Base-by-base conservation (phyloP, 2,329 filamentous ascomycete genomes). In the Sclerotinia borealis region DNA sequence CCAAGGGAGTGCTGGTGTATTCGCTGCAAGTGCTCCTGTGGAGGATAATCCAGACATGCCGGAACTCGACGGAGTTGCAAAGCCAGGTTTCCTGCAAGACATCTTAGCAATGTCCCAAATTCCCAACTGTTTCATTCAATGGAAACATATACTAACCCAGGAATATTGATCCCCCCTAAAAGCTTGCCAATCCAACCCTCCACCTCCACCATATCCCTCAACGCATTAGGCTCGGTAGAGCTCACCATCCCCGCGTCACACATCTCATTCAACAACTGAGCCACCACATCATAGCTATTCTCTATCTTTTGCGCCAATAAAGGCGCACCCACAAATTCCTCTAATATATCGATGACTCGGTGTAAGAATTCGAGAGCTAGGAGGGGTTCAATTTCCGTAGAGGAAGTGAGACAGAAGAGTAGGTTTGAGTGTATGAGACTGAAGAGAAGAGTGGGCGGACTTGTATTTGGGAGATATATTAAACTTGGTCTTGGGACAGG, bases 341-440 rank as follows among this genome's bases (percentile, higher is more conserved):
- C 93, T 39, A 99, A 84, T 15, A 90, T 88, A 80, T 99, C 95
- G 73, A 96, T 86, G 36, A 96, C 84, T 68, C 95, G 89, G 80
- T 98, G 93, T 45, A 99, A 83, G 76, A 98, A 98, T 77, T 98
- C 93, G 68, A 98, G 87, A 45, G 92, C 88, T 6, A 96, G 85
- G 9, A 99, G 83, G 9, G 95, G 92, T 73, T 97, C 93, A 59
- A 90, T 88, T 75, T 99, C 95, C 63, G 85, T 83, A 43, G 92
- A 92, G n/a, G 88, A 85, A 0, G 93, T 92, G 15, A 92, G 87
- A 56, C 97, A 81, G 70, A 97, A 91, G 25, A 97, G 83, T 7
- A 99, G 83, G 72, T 92, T 91, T 65, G 92, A 90, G 76, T 98
- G 92, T n/a, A 83, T 79, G 68, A 96, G 84, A 64, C 89, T 95